phyloP scores from a whole-genome alignment of 805 yeast genomes.

The Candida pseudofarinosa region DNA sequence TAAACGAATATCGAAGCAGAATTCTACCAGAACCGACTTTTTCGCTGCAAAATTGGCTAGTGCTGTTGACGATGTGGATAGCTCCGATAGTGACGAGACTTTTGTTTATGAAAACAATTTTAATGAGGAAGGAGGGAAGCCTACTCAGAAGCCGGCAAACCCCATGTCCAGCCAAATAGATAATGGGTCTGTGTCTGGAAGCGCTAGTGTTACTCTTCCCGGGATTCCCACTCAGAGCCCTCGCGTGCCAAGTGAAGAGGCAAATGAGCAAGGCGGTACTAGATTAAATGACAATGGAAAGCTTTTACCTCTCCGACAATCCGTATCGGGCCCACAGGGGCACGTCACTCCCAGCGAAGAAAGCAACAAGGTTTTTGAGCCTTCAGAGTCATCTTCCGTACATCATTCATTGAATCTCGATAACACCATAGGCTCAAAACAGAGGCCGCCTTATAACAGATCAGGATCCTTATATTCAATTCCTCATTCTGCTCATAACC shows the following conservation, averaged over 20 bases:
- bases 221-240: background rate
- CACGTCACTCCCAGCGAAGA: background rate
- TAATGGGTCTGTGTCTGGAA: conserved; percentile 8
- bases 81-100: conserved; percentile 88
- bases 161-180: conserved; percentile 6
- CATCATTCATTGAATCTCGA: background rate
- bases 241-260: background rate
- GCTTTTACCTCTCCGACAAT: background rate
- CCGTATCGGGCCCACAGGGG: background rate
- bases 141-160: conserved; percentile 6
- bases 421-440: background rate
- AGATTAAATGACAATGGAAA: background rate
- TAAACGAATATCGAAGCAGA: conserved; percentile 40
- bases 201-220: background rate
- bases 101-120: conserved; percentile 78
- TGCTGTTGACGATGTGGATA: conserved; percentile 86
- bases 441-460: background rate
- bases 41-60: conserved; percentile 94
- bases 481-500: background rate
- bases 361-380: background rate
- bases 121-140: conserved; percentile 18
- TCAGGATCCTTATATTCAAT: background rate
- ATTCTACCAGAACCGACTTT: conserved; percentile 79
- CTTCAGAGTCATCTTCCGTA: background rate
- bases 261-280: background rate